Evolutionary conservation across 495 filamentous ascomycete species (phyloP).

Genomic region (Hamigera avellanea): DNA sequence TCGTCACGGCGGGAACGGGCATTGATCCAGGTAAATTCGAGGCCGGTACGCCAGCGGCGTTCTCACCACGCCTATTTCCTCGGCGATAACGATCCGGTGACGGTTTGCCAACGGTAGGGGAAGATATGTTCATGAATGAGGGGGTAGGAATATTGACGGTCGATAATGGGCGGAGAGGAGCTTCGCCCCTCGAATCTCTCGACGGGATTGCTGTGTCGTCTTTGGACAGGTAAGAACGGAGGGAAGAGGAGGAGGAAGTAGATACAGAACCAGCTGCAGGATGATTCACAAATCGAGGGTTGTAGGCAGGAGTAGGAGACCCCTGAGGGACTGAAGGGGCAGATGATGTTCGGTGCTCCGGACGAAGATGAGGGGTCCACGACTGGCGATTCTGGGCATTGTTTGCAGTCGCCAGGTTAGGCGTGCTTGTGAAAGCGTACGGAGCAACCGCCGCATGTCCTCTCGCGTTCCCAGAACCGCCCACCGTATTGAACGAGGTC

Average conservation of each 20-base stretch:
- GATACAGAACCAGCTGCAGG: conserved; percentile 51
- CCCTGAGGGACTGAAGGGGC: conserved; percentile 48
- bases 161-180: conserved; percentile 37
- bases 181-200: conserved; percentile 23
- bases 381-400: conserved; percentile 46
- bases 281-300: conserved; percentile 39
- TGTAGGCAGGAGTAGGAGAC: conserved; percentile 27
- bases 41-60: no score
- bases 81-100: conserved; percentile 60
- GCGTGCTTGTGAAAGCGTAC: conserved; percentile 75
- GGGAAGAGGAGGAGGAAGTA: conserved; percentile 36
- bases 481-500: no score
- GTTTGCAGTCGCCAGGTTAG: conserved; percentile 45
- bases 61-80: conserved; percentile 38
- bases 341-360: conserved; percentile 57
- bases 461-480: conserved; percentile 53
- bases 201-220: conserved; percentile 39
- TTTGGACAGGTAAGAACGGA: conserved; percentile 30
- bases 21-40: conserved; percentile 6
- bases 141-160: conserved; percentile 38
- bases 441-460: conserved; percentile 58
- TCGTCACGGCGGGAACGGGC: conserved; percentile 4
- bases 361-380: conserved; percentile 46
- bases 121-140: conserved; percentile 31
- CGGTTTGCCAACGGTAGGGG: conserved; percentile 41